Evolutionary conservation across 148 eudicot species (phyloP).

Genomic region (Spergularia marina): DNA sequence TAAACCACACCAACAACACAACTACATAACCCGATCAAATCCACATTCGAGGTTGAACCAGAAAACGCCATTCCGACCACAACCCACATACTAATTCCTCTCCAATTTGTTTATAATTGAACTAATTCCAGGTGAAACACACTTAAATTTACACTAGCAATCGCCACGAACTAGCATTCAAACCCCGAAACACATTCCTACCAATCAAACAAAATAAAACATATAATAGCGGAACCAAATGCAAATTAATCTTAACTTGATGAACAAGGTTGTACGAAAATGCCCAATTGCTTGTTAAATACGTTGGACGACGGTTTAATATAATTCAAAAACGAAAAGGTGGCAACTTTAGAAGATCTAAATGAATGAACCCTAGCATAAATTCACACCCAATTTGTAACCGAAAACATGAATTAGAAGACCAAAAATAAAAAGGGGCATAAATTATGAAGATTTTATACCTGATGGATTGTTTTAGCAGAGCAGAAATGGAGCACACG

Average conservation of each 20-base stretch:
- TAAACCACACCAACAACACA: neutral
- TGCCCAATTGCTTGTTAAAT: too few relatives aligned
- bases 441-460: too few relatives aligned
- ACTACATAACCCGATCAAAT: neutral
- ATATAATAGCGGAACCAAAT: neutral
- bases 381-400: too few relatives aligned
- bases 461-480: too few relatives aligned
- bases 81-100: constrained; percentile 9
- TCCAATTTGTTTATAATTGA: neutral
- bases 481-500: too few relatives aligned
- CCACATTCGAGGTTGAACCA: neutral
- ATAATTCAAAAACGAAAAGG: too few relatives aligned
- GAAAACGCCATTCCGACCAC: neutral
- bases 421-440: too few relatives aligned
- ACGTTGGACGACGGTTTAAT: too few relatives aligned
- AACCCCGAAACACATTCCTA: neutral
- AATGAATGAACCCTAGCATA: too few relatives aligned
- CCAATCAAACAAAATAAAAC: neutral
- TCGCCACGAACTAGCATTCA: neutral
- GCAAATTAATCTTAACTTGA: neutral
- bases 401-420: too few relatives aligned
- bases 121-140: constrained; percentile 1
- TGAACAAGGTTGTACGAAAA: too few relatives aligned
- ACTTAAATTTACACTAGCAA: neutral
- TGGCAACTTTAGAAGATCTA: too few relatives aligned